phyloP scores from a whole-genome alignment of 345 rosid species.

The Combretum micranthum region DNA sequence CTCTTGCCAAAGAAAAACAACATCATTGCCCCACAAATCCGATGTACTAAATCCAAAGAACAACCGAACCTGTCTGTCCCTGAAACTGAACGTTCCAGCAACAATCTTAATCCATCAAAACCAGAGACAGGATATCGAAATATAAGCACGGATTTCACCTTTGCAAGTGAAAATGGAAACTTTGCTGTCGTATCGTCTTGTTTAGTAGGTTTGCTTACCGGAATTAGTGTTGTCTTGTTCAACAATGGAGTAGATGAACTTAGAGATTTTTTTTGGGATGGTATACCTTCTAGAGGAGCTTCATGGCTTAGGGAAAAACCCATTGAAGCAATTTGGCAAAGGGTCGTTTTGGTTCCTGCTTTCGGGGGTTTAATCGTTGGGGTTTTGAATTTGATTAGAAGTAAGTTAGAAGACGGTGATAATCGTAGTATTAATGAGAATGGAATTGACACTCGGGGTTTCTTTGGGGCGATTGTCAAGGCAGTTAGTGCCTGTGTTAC shows the following conservation, averaged over 20 bases:
- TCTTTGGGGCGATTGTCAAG: conserved; percentile 52
- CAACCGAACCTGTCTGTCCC: no score
- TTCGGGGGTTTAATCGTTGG: conserved; percentile 70
- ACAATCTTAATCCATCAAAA: background rate
- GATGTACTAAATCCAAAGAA: no score
- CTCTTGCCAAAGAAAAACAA: no score
- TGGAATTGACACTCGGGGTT: conserved; percentile 3
- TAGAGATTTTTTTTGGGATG: conserved; percentile 88
- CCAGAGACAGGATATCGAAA: background rate
- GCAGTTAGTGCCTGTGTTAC: conserved; percentile 79
- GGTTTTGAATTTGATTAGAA: conserved; percentile 37
- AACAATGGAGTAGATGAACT: conserved; percentile 59
- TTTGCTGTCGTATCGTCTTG: conserved; percentile 48
- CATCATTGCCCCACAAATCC: no score
- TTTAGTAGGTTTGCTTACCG: conserved; percentile 67
- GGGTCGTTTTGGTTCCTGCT: conserved; percentile 67
- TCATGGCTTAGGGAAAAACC: conserved; percentile 79
- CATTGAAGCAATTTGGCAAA: conserved; percentile 42
- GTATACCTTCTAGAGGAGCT: conserved; percentile 77
- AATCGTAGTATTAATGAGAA: conserved; percentile 16
- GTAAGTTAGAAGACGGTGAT: conserved; percentile 12
- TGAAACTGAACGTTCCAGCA: no score
- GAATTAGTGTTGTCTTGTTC: conserved; percentile 74
- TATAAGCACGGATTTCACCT: background rate
- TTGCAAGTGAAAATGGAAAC: conserved; percentile 17